A percentile compares a stretch with the other conserved stretches of the same genome.
phyloP scores from a whole-genome alignment of 2,329 filamentous ascomycete genomes.

The Cryphonectria carpinicola region DNA sequence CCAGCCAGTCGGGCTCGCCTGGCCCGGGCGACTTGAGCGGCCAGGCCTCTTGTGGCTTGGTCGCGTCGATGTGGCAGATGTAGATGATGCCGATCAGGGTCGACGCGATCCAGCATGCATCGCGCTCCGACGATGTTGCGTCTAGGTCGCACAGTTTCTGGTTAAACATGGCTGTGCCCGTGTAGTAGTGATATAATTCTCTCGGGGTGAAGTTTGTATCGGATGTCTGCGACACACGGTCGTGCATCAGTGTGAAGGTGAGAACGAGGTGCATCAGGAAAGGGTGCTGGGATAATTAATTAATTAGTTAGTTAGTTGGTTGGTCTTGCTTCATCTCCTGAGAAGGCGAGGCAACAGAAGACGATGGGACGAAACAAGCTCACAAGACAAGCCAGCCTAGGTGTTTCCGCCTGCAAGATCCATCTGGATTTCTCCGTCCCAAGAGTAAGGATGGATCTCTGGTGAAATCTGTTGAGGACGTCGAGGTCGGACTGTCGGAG shows the following conservation, averaged over 20 bases:
- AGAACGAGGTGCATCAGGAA: conserved; percentile 60
- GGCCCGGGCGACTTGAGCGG: conserved; percentile 50
- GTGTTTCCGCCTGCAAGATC: conserved; percentile 42
- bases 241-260: conserved; percentile 57
- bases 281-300: conserved; percentile 41
- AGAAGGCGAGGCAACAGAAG: neutral
- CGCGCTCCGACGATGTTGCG: conserved; percentile 44
- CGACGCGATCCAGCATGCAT: conserved; percentile 52
- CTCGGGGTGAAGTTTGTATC: conserved; percentile 32
- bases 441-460: conserved; percentile 46
- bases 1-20: conserved; percentile 61
- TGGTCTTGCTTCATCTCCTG: neutral
- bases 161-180: conserved; percentile 53
- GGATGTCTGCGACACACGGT: conserved; percentile 44
- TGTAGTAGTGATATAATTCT: conserved; percentile 52
- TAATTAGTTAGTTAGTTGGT: neutral
- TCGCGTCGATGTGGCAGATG: conserved; percentile 49
- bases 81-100: conserved; percentile 50
- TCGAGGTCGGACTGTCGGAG: conserved; percentile 40
- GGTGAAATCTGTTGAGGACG: conserved; percentile 47
- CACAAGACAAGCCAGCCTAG: conserved; percentile 47
- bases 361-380: conserved; percentile 7
- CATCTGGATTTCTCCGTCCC: conserved; percentile 38
- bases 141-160: conserved; percentile 42
- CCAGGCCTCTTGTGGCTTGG: conserved; percentile 54